Conservation (phyloP, 345 rosid species). For the Excoecaria cochinchinensis region DNA sequence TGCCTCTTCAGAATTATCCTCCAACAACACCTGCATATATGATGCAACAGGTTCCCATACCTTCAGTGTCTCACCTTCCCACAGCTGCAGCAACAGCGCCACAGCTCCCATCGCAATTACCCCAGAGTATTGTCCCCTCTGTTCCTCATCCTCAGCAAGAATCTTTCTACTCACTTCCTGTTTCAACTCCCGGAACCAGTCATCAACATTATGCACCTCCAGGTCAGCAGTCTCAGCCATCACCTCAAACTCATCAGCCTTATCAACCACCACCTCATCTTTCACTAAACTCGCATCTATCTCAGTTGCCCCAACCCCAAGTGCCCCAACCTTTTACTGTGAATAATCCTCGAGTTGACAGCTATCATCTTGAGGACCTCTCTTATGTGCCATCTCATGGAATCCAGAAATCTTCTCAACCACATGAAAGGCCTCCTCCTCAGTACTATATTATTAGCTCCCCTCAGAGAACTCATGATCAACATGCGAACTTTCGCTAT, state of each 20-base stretch:
- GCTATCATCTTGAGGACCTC: constrained; percentile 24
- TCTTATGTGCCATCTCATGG: constrained; percentile 28
- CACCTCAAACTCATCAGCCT: constrained; percentile 25
- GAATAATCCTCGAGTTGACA: constrained; percentile 20
- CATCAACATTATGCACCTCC: constrained; percentile 22
- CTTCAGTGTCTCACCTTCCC: constrained; percentile 6
- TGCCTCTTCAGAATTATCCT: constrained; percentile 22
- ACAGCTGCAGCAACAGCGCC: constrained; percentile 30
- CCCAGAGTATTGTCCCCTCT: constrained; percentile 14
- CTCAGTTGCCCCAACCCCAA: constrained; percentile 24
- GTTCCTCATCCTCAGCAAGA: constrained; percentile 26
- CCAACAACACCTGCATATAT: constrained; percentile 6
- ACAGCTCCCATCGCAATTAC: constrained; percentile 27
- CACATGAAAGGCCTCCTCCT: constrained; percentile 20
- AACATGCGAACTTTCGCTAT: constrained; percentile 21
- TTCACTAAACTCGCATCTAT: constrained; percentile 8
- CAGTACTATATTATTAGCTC: constrained; percentile 21
- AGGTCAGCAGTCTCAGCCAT: constrained; percentile 24
- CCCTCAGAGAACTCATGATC: constrained; percentile 24
- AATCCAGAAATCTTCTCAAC: constrained; percentile 16
- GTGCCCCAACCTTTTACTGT: constrained; percentile 22
- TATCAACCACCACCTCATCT: constrained; percentile 14
- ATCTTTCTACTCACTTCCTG: constrained; percentile 15
- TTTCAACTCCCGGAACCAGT: constrained; percentile 16
- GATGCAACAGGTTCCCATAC: not conserved